These are phyloP conservation scores for Leptographium procerum DNA, from an alignment of 2,329 filamentous ascomycete genomes.

Conservation along the genomic window DNA sequence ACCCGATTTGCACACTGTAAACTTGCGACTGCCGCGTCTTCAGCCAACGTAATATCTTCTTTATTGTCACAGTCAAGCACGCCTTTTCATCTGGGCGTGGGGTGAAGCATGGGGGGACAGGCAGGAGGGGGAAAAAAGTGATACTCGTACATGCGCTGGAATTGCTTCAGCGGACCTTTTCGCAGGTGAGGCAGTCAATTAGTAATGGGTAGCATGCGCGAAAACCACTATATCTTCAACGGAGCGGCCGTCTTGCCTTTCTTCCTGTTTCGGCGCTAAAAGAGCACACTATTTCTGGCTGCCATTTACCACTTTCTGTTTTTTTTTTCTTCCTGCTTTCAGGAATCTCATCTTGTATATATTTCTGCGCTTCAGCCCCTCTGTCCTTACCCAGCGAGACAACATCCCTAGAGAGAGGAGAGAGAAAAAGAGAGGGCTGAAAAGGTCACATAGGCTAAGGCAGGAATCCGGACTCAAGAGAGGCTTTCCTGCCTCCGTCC, in stretches of 20 bases:
- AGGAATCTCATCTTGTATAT: not conserved
- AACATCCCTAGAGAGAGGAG: too few relatives aligned
- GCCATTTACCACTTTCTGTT: not conserved
- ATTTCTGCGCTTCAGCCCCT: not conserved
- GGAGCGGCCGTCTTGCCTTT: too few relatives aligned
- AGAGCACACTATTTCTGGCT: not conserved
- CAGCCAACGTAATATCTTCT: not conserved
- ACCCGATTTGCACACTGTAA: not conserved
- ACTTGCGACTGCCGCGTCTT: too few relatives aligned
- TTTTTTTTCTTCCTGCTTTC: not conserved
- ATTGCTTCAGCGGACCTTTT: too few relatives aligned
- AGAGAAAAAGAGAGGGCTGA: too few relatives aligned
- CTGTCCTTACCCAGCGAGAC: too few relatives aligned
- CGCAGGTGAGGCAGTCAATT: too few relatives aligned
- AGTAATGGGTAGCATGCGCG: not conserved
- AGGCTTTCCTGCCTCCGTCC: not conserved
- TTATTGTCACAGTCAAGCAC: not conserved
- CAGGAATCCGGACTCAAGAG: not conserved
- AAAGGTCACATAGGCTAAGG: not conserved
- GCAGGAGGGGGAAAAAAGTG: too few relatives aligned
- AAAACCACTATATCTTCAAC: too few relatives aligned
- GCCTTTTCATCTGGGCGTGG: not conserved
- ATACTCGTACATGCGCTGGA: too few relatives aligned
- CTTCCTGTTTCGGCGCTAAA: not conserved
- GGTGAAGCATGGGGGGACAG: too few relatives aligned